Evolutionary conservation across 176 grass and related monocot species (phyloP).

Genomic region (Juncus inflexus): DNA sequence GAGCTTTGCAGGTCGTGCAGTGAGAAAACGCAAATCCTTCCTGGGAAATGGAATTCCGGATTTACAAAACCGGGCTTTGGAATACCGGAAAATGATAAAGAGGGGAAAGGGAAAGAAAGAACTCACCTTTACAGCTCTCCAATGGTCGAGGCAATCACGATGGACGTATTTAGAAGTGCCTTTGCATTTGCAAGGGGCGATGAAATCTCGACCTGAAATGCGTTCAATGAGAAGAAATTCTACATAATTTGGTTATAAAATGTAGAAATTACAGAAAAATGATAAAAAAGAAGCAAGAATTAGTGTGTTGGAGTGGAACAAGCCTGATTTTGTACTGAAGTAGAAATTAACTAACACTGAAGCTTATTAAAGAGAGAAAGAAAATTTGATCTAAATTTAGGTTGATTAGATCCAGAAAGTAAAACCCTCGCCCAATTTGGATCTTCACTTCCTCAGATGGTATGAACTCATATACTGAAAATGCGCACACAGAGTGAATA

Average conservation of each 20-base stretch:
- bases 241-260: conserved; percentile 20
- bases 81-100: not conserved
- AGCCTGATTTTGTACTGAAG: too few relatives aligned
- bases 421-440: not conserved
- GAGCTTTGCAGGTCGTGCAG: conserved; percentile 99
- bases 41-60: conserved; percentile 35
- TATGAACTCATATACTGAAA: not conserved
- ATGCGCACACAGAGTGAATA: not conserved
- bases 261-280: not conserved
- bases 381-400: not conserved
- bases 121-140: conserved; percentile 79
- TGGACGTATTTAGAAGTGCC: conserved; percentile 98
- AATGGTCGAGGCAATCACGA: conserved; percentile 96
- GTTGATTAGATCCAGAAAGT: not conserved
- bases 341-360: not conserved
- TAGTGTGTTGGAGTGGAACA: not conserved
- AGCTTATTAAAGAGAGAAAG: not conserved
- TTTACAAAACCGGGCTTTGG: conserved; percentile 4
- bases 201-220: conserved; percentile 93
- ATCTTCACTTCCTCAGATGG: not conserved
- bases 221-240: conserved; percentile 8
- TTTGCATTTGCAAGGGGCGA: conserved; percentile 99
- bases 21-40: conserved; percentile 99
- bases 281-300: not conserved
- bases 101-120: not conserved